Conservation (phyloP, 371 early-diverging fungal species). For the Mortierella sp. region DNA sequence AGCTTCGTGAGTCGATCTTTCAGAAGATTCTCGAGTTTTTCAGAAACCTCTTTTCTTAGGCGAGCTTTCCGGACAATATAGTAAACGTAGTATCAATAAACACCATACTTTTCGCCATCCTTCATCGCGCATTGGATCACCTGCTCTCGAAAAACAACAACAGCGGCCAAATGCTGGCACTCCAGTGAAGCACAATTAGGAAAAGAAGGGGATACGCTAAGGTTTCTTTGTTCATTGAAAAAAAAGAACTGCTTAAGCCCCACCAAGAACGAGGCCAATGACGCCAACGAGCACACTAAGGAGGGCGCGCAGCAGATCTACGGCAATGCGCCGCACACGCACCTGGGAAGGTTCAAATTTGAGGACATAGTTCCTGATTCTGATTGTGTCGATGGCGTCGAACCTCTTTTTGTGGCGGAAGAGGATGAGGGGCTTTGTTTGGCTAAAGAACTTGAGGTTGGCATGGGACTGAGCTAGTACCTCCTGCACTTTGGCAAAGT, state of each 20-base stretch:
- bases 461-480: neutral
- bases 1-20: neutral
- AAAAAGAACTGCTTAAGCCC: neutral
- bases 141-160: too few species aligned
- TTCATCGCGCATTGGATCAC: neutral
- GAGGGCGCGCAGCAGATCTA: neutral
- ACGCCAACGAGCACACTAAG: neutral
- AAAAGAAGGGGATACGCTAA: too few species aligned
- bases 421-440: neutral
- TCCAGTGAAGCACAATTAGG: too few species aligned
- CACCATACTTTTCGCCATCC: neutral
- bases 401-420: neutral
- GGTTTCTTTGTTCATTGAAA: neutral
- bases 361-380: slow-evolving; percentile 1
- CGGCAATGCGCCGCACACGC: neutral
- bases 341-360: neutral
- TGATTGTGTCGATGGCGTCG: neutral
- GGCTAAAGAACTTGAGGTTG: neutral
- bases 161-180: too few species aligned
- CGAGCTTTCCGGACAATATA: neutral
- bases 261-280: neutral
- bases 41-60: neutral
- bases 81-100: neutral
- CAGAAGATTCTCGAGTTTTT: neutral
- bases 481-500: neutral